Base-by-base conservation (phyloP, 1,284 basidiomycete genomes). In the Malassezia slooffiae region DNA sequence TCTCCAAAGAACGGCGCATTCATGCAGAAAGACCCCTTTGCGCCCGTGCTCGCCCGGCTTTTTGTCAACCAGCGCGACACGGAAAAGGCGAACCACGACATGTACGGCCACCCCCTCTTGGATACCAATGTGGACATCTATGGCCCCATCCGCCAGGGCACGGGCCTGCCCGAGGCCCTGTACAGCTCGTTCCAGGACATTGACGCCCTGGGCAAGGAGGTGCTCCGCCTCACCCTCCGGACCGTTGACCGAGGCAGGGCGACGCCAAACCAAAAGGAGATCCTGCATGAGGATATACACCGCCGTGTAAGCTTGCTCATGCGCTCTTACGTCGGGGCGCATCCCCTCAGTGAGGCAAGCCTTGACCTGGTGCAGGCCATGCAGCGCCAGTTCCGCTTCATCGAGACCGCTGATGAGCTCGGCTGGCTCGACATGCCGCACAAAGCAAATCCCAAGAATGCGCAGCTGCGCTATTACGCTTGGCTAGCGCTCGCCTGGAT, bases 391-490 rank as follows among this genome's bases (percentile, higher is more conserved):
- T 43, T 43, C 23, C 33, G 32, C 12, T 52, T 52, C 28, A 29
- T 52, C n/a, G 46, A 37, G 4, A 41, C 39, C 20, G 50, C 50
- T 41, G 19, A 20, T 22, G 26, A 26, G 12, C 33, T 52, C 10
- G 46, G 50, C 12, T 52, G 50, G 50, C 27, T 31, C n/a, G 20
- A 23, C 20, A 7, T 32, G 6, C 24, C 21, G 10, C 23, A 9
- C 37, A 13, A 5, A 16, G 5, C 15, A 5, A 5, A 32, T 13
- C 31, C 5, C 9, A 20, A 5, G 7, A 13, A 11, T 5, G 5
- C 12, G 9, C 16, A 61, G 19, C 50, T 60, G 10, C 50, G 60
- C 13, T 63, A 63, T 31, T 51, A 60, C 39, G 43, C 40, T 15
- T 63, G 44, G 37, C 35, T 61, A 6, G 41, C 55, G 12, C 43